phyloP scores from a whole-genome alignment of 768 basidiomycete genomes.

The Tylopilus vinaceipallidus region DNA sequence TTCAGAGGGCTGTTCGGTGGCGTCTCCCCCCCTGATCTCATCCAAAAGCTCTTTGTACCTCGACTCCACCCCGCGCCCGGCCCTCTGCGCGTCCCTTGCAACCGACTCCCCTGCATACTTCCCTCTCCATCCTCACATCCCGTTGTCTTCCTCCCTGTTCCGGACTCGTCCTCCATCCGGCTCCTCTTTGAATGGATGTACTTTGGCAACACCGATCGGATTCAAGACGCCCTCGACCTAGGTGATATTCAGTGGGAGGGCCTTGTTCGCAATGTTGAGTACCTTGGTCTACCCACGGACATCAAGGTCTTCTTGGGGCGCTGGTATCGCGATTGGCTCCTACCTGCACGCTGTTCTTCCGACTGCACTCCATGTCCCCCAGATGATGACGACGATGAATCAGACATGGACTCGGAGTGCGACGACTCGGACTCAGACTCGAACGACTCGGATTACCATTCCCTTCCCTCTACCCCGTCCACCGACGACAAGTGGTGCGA shows the following conservation, averaged over 20 bases:
- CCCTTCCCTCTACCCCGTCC: constrained; percentile 36
- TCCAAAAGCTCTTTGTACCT: constrained; percentile 35
- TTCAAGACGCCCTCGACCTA: constrained; percentile 65
- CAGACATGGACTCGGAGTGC: constrained; percentile 28
- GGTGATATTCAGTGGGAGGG: constrained; percentile 81
- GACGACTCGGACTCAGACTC: constrained; percentile 25
- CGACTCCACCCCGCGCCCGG: constrained; percentile 19
- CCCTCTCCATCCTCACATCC: constrained; percentile 63
- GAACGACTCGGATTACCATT: constrained; percentile 18
- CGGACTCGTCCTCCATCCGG: constrained; percentile 70
- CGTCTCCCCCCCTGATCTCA: constrained; percentile 57
- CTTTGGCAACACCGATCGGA: constrained; percentile 64
- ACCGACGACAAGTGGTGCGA: constrained; percentile 35
- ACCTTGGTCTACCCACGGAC: constrained; percentile 71
- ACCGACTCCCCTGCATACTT: constrained; percentile 64
- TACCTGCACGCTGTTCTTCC: constrained; percentile 32
- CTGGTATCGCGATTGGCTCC: constrained; percentile 71
- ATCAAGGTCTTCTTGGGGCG: constrained; percentile 74
- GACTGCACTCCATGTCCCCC: constrained; percentile 21
- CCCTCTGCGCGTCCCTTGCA: constrained; percentile 39
- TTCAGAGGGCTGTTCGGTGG: constrained; percentile 71
- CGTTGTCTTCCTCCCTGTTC: constrained; percentile 69
- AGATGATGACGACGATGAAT: constrained; percentile 38
- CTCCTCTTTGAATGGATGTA: constrained; percentile 80
- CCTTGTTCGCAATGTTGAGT: constrained; percentile 86